Conservation (phyloP, 768 basidiomycete species). For the Xerocomus brunneocitrinus region DNA sequence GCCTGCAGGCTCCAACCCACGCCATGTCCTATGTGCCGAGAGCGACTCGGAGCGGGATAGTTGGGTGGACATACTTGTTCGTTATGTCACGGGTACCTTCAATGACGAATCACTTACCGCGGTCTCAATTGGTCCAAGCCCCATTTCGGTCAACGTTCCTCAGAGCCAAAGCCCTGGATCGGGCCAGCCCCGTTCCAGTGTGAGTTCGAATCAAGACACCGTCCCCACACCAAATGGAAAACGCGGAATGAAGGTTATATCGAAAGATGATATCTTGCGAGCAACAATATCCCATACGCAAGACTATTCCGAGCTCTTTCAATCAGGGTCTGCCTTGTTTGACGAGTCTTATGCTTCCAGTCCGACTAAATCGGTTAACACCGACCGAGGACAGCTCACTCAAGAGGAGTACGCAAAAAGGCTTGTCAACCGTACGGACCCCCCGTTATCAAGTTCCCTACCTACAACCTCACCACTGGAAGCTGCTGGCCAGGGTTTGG, state of each 20-base stretch:
- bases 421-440: constrained; percentile 47
- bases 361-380: constrained; percentile 48
- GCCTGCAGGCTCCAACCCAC: constrained; percentile 61
- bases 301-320: constrained; percentile 58
- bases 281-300: constrained; percentile 50
- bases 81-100: constrained; percentile 79
- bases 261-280: constrained; percentile 59
- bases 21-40: constrained; percentile 95
- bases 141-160: constrained; percentile 22
- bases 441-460: constrained; percentile 59
- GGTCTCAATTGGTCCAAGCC: constrained; percentile 33
- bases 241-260: constrained; percentile 41
- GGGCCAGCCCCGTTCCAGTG: constrained; percentile 55
- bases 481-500: constrained; percentile 26
- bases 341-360: constrained; percentile 41
- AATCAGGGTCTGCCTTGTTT: constrained; percentile 25
- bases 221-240: constrained; percentile 21
- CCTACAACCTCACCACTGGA: constrained; percentile 47
- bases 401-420: constrained; percentile 33
- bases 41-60: constrained; percentile 89
- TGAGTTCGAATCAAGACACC: constrained; percentile 38
- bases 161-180: constrained; percentile 27
- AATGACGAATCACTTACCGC: constrained; percentile 59
- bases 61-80: constrained; percentile 93
- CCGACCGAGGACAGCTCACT: constrained; percentile 22